A percentile compares a stretch with the other conserved stretches of the same genome.
Evolutionary conservation across 2,329 filamentous ascomycete genomes (phyloP).

Genomic region (Endothia cerciana): DNA sequence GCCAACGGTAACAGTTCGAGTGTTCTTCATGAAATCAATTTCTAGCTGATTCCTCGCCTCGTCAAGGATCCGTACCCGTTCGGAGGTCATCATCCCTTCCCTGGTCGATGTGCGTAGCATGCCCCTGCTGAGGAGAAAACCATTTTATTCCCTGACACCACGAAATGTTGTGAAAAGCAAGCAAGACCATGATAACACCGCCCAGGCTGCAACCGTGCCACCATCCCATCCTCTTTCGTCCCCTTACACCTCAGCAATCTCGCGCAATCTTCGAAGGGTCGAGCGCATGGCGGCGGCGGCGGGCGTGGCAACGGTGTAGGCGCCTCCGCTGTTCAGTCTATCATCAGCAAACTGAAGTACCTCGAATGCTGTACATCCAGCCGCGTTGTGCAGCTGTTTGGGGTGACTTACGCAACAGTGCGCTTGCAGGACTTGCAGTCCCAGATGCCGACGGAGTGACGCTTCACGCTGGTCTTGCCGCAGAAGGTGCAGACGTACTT

Average conservation of each 20-base stretch:
- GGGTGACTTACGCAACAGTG: constrained; percentile 83
- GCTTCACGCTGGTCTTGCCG: constrained; percentile 93
- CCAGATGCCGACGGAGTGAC: constrained; percentile 93
- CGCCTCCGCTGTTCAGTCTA: constrained; percentile 25
- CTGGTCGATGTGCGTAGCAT: constrained; percentile 28
- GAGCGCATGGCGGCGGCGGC: constrained; percentile 93
- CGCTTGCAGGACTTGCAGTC: constrained; percentile 63
- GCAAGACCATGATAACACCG: constrained; percentile 31
- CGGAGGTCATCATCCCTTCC: constrained; percentile 34
- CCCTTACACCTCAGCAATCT: constrained; percentile 91
- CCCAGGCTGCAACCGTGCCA: constrained; percentile 29
- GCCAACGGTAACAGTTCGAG: background rate
- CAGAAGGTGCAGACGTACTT: constrained; percentile 98
- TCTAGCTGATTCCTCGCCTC: constrained; percentile 28
- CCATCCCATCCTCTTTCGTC: constrained; percentile 27
- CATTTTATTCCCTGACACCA: constrained; percentile 31
- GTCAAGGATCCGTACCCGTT: constrained; percentile 38
- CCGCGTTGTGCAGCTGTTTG: background rate
- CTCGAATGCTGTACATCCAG: background rate
- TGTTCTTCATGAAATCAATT: constrained; percentile 30
- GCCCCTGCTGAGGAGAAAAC: constrained; percentile 29
- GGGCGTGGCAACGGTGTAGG: constrained; percentile 59
- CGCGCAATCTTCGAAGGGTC: constrained; percentile 94
- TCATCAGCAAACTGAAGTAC: constrained; percentile 1
- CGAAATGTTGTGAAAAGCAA: constrained; percentile 31